Conservation (phyloP, 306 rosid species). For the Oxytropis ochrocephala region DNA sequence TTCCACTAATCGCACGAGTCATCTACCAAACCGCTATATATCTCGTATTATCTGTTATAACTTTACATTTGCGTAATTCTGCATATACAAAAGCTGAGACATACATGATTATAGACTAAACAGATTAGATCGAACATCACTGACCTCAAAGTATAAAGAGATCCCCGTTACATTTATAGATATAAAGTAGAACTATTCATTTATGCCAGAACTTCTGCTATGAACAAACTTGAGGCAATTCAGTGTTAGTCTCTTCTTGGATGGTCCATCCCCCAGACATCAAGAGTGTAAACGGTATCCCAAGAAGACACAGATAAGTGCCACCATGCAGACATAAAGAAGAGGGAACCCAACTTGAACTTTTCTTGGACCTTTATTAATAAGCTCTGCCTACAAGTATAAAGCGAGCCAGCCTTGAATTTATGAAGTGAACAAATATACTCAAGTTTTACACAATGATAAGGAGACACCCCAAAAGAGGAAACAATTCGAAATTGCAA, state of each 20-base stretch:
- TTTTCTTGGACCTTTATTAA: constrained; percentile 35
- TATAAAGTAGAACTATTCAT: constrained; percentile 10
- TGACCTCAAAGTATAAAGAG: constrained; percentile 11
- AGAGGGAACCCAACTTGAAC: constrained; percentile 75
- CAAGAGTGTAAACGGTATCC: constrained; percentile 60
- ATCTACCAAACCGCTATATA: constrained; percentile 10
- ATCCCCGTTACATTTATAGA: constrained; percentile 10
- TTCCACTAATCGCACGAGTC: background rate
- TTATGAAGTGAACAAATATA: constrained; percentile 2
- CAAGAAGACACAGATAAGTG: constrained; percentile 47
- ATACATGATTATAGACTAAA: constrained; percentile 6
- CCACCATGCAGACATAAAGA: constrained; percentile 78
- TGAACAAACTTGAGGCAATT: constrained; percentile 16
- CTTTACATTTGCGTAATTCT: constrained; percentile 25
- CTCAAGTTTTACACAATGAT: background rate
- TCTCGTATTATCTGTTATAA: constrained; percentile 3
- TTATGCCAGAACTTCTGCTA: constrained; percentile 28
- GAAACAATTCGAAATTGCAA: background rate
- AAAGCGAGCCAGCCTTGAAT: background rate
- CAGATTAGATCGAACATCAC: constrained; percentile 11
- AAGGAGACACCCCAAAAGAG: background rate
- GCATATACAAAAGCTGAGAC: constrained; percentile 23
- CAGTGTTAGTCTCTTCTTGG: constrained; percentile 26
- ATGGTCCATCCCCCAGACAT: constrained; percentile 9
- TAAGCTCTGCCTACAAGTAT: constrained; percentile 53